Evolutionary conservation across 2,329 filamentous ascomycete genomes (phyloP).

Genomic region (Bimuria novae-zelandiae): DNA sequence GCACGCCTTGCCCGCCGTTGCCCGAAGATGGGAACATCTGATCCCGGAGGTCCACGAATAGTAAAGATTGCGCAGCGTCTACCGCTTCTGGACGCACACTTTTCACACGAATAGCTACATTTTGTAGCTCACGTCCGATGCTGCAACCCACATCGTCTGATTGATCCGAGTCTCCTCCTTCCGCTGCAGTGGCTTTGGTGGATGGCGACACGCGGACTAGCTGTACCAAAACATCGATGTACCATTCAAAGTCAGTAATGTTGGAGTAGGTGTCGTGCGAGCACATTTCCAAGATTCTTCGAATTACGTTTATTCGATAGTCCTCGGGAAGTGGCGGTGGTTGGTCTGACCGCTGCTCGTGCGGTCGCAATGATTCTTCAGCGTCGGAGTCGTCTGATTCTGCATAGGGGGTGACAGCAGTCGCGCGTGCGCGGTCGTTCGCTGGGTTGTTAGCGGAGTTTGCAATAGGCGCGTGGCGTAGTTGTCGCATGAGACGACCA

Average conservation of each 20-base stretch:
- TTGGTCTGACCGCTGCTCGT: conserved; percentile 54
- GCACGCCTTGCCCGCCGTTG: conserved; percentile 62
- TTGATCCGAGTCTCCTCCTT: conserved; percentile 33
- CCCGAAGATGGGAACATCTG: conserved; percentile 59
- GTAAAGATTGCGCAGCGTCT: conserved; percentile 75
- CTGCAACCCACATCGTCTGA: conserved; percentile 61
- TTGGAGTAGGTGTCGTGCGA: conserved; percentile 85
- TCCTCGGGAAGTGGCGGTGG: conserved; percentile 76
- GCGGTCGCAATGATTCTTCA: conserved; percentile 59
- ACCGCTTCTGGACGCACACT: conserved; percentile 81
- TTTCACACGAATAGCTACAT: conserved; percentile 88
- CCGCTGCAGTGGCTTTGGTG: conserved; percentile 37
- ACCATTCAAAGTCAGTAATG: conserved; percentile 94
- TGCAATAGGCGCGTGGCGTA: conserved; percentile 67
- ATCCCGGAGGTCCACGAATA: conserved; percentile 67
- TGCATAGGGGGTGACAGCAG: conserved; percentile 53
- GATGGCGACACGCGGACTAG: conserved; percentile 72
- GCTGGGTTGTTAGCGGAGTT: conserved; percentile 51
- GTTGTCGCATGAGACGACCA: conserved; percentile 82
- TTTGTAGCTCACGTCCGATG: conserved; percentile 85
- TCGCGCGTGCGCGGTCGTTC: conserved; percentile 52
- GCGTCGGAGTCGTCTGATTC: conserved; percentile 63
- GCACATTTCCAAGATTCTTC: conserved; percentile 85
- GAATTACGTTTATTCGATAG: conserved; percentile 82
- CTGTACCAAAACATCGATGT: conserved; percentile 86